A percentile compares a stretch with the other conserved stretches of the same genome.
phyloP scores from a whole-genome alignment of 2,329 filamentous ascomycete species.

The Boeremia lycopersici region DNA sequence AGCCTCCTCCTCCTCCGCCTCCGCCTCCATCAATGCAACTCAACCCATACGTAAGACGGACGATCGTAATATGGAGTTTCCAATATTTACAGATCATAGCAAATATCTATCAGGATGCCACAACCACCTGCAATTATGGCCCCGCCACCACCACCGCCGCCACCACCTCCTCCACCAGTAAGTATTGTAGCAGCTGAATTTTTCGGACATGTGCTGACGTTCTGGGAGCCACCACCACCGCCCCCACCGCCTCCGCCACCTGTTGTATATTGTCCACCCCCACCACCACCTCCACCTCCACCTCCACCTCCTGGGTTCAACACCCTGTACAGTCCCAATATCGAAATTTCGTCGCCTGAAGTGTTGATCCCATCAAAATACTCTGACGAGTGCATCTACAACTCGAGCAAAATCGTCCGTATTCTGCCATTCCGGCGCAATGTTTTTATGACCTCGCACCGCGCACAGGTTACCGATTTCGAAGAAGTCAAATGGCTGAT shows the following conservation, averaged over 20 bases:
- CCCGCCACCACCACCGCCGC: neutral
- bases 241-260: slow-evolving; percentile 14
- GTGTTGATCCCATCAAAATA: slow-evolving; percentile 33
- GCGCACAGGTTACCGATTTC: slow-evolving; percentile 32
- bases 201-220: neutral
- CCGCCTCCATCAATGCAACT: neutral
- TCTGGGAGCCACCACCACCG: slow-evolving; percentile 16
- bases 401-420: slow-evolving; percentile 23
- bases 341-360: slow-evolving; percentile 19
- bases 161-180: slow-evolving; percentile 20
- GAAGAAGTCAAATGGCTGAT: slow-evolving; percentile 40
- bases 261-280: slow-evolving; percentile 3
- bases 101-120: neutral
- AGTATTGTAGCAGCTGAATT: neutral
- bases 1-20: slow-evolving; percentile 3
- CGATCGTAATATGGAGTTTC: rapidly evolving
- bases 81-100: neutral
- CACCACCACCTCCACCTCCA: slow-evolving; percentile 17
- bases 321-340: slow-evolving; percentile 1
- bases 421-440: slow-evolving; percentile 36
- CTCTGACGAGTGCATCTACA: slow-evolving; percentile 20
- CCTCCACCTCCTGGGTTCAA: slow-evolving; percentile 1
- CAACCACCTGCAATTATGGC: neutral
- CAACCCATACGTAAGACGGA: neutral
- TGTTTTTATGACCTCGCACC: slow-evolving; percentile 30